Evolutionary conservation across 2,329 filamentous ascomycete species (phyloP).

Genomic region (Alternaria metachromatica): DNA sequence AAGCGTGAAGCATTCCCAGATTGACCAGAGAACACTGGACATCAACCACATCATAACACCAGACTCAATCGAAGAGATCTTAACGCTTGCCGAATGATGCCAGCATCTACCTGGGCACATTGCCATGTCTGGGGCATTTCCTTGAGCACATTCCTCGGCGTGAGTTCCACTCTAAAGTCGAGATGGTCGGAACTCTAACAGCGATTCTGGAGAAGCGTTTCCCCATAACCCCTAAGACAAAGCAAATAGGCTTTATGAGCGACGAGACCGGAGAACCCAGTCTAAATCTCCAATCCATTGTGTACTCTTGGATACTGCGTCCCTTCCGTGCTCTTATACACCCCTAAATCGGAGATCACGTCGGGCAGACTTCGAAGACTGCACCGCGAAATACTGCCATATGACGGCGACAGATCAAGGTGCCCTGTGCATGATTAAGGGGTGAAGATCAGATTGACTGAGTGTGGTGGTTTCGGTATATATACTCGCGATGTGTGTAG

Average conservation of each 20-base stretch:
- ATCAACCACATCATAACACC: background rate
- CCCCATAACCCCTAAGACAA: background rate
- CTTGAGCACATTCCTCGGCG: background rate
- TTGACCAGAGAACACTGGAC: background rate
- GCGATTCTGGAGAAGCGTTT: background rate
- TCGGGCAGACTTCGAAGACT: background rate
- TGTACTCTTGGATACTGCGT: background rate
- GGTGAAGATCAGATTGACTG: rapidly evolving
- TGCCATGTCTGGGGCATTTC: rapidly evolving
- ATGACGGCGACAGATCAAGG: background rate
- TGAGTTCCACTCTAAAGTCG: background rate
- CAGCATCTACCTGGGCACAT: rapidly evolving
- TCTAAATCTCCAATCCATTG: background rate
- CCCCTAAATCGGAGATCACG: background rate
- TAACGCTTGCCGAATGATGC: background rate
- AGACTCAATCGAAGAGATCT: rapidly evolving
- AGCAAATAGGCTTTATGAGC: too few species aligned
- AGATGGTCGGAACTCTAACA: background rate
- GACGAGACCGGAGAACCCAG: rapidly evolving
- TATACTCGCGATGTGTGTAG: background rate
- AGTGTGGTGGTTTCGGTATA: rapidly evolving
- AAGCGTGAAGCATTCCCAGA: background rate
- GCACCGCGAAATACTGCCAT: background rate
- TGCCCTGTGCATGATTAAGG: rapidly evolving
- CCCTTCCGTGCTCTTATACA: background rate